Percentiles rank a stretch among this genome's conserved stretches.
phyloP scores from a whole-genome alignment of 2,329 filamentous ascomycete species.

The Ascochyta lentis region DNA sequence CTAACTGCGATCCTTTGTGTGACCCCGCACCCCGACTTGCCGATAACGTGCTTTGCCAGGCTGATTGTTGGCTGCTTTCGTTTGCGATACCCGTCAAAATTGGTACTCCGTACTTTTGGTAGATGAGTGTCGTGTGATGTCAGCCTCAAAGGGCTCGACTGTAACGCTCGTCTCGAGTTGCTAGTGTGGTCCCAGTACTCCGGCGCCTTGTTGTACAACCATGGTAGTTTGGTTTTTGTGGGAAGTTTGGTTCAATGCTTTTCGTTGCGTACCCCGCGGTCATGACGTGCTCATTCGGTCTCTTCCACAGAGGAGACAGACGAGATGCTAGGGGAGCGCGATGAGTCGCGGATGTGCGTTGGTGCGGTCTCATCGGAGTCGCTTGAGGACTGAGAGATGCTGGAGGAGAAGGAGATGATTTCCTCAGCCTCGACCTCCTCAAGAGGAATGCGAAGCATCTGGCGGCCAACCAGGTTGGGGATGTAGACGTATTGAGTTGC shows the following conservation, averaged over 20 bases:
- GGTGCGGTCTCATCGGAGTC: constrained; percentile 23
- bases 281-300: constrained; percentile 12
- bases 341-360: constrained; percentile 30
- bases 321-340: constrained; percentile 37
- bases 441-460: constrained; percentile 46
- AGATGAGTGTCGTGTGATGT: constrained; percentile 3
- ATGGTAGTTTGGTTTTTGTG: not conserved
- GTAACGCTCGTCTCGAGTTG: constrained; percentile 7
- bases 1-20: constrained; percentile 1
- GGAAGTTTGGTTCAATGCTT: constrained; percentile 2
- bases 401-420: constrained; percentile 16
- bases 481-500: constrained; percentile 47
- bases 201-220: constrained; percentile 14
- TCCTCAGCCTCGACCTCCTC: constrained; percentile 34
- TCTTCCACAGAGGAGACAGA: constrained; percentile 33
- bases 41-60: constrained; percentile 11
- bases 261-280: constrained; percentile 10
- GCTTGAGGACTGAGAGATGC: constrained; percentile 21
- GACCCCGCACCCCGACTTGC: constrained; percentile 13
- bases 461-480: constrained; percentile 48
- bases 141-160: constrained; percentile 1
- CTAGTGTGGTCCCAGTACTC: constrained; percentile 10
- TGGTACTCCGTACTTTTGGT: constrained; percentile 6
- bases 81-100: constrained; percentile 9
- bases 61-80: constrained; percentile 4